Evolutionary conservation across 2,329 filamentous ascomycete genomes (phyloP).

Genomic region (Colletotrichum zoysiae): DNA sequence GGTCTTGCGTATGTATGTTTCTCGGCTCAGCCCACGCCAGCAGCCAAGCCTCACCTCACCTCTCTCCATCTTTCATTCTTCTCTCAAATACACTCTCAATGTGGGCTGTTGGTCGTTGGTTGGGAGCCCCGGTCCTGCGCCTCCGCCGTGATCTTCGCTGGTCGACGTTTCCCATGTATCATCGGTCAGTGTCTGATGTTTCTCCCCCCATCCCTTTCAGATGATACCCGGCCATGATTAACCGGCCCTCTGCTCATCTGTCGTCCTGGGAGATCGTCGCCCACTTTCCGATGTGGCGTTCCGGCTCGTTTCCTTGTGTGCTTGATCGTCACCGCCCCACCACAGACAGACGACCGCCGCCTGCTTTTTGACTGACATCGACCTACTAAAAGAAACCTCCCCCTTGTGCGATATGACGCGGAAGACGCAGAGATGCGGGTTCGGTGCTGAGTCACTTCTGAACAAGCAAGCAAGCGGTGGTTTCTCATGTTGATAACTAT

Average conservation of each 20-base stretch:
- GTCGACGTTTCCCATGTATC: constrained; percentile 18
- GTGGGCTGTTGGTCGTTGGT: background rate
- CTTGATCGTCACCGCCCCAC: constrained; percentile 6
- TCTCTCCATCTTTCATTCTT: background rate
- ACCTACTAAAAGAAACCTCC: background rate
- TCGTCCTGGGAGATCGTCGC: constrained; percentile 6
- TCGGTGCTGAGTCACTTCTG: background rate
- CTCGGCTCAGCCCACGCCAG: background rate
- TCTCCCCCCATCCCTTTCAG: constrained; percentile 2
- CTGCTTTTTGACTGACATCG: background rate
- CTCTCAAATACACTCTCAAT: background rate
- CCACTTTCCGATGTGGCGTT: constrained; percentile 21
- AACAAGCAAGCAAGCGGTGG: constrained; percentile 12
- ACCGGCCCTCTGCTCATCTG: constrained; percentile 10
- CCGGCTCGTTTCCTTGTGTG: background rate
- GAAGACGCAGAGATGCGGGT: background rate
- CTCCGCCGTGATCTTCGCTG: constrained; percentile 4
- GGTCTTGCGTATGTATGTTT: background rate
- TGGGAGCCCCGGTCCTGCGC: background rate
- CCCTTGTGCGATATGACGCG: background rate
- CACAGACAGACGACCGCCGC: background rate
- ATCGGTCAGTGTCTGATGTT: constrained; percentile 13
- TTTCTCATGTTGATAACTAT: background rate
- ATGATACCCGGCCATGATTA: constrained; percentile 13
- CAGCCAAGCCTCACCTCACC: background rate